These are phyloP conservation scores for Penicillium sp. DNA, from an alignment of 2,329 filamentous ascomycete species.

Conservation along the genomic window DNA sequence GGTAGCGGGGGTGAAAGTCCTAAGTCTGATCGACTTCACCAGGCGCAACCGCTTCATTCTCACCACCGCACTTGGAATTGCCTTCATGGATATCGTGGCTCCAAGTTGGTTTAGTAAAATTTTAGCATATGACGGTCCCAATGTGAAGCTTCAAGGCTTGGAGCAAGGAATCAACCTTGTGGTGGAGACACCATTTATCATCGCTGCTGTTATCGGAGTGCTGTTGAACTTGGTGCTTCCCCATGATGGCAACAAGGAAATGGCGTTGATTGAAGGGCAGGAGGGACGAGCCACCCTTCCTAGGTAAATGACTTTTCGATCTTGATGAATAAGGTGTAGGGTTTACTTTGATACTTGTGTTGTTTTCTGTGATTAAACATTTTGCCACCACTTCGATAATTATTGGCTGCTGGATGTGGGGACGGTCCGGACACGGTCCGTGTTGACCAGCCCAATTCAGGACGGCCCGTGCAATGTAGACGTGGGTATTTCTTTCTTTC, in stretches of 20 bases:
- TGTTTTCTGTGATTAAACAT: too few species aligned
- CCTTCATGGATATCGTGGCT: conserved; percentile 71
- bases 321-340: background rate
- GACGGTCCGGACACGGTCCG: conserved; percentile 4
- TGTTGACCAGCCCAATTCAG: background rate
- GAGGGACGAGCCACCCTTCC: conserved; percentile 9
- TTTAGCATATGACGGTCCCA: conserved; percentile 72
- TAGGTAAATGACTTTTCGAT: background rate
- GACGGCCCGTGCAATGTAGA: background rate
- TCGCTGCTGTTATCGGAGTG: conserved; percentile 35
- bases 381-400: too few species aligned
- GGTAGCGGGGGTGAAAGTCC: conserved; percentile 77
- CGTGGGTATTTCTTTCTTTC: background rate
- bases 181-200: conserved; percentile 36
- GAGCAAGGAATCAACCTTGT: conserved; percentile 34
- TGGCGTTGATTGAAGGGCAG: background rate
- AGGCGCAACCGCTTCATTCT: conserved; percentile 81
- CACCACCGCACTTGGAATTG: conserved; percentile 73
- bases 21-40: conserved; percentile 73
- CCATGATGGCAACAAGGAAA: conserved; percentile 4
- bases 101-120: conserved; percentile 71
- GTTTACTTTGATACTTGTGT: too few species aligned
- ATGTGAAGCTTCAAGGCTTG: conserved; percentile 71
- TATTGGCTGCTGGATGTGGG: background rate
- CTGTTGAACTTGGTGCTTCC: conserved; percentile 30